These are phyloP conservation scores for Vicia villosa DNA, from an alignment of 306 rosid species.

Conservation along the genomic window DNA sequence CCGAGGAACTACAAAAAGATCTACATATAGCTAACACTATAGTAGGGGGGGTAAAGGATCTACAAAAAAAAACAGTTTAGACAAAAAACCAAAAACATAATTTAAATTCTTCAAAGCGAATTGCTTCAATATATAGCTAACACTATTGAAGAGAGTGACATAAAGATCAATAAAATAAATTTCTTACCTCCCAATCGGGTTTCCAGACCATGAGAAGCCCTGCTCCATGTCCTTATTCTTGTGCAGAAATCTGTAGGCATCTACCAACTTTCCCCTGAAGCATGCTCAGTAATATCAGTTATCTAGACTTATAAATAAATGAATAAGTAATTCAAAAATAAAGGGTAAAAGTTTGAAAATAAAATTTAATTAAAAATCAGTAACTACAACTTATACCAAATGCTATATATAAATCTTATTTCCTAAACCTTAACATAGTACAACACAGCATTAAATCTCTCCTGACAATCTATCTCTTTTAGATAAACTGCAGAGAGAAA, in stretches of 20 bases:
- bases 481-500: background rate
- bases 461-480: background rate
- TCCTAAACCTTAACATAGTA: constrained; percentile 1
- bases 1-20: no score
- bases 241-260: constrained; percentile 87
- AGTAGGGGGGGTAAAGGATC: no score
- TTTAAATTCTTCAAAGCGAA: constrained; percentile 6
- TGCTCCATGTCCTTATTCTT: constrained; percentile 79
- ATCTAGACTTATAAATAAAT: constrained; percentile 24
- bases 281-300: constrained; percentile 38
- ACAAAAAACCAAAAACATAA: background rate
- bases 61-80: background rate
- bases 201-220: constrained; percentile 97
- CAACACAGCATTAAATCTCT: background rate
- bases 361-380: background rate
- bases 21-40: no score
- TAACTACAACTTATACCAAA: background rate
- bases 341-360: constrained; percentile 3
- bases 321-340: background rate
- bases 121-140: constrained; percentile 16
- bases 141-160: constrained; percentile 23
- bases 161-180: constrained; percentile 23
- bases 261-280: constrained; percentile 87
- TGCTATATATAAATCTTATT: background rate
- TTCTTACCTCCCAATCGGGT: constrained; percentile 89